These are phyloP conservation scores for Podila minutissima DNA, from an alignment of 192 early-diverging fungal species.

Conservation along the genomic window DNA sequence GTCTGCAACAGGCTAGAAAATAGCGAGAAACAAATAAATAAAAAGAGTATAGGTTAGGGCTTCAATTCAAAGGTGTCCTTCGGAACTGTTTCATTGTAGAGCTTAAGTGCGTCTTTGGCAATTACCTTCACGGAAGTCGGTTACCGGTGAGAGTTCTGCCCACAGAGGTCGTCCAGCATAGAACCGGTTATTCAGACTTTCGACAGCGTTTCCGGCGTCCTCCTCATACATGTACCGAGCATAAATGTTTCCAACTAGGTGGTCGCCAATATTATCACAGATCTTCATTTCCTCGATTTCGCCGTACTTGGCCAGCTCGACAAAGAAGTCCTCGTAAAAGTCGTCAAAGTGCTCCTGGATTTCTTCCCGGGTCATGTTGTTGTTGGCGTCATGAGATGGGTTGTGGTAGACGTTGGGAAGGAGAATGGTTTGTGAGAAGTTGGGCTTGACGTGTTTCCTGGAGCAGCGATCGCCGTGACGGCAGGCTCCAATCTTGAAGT, in stretches of 20 bases:
- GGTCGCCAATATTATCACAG: constrained; percentile 98
- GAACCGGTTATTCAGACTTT: constrained; percentile 92
- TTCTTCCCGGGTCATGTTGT: constrained; percentile 70
- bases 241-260: constrained; percentile 98
- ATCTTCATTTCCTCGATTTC: constrained; percentile 97
- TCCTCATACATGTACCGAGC: constrained; percentile 90
- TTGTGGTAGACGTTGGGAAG: constrained; percentile 96
- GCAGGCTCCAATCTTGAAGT: constrained; percentile 99
- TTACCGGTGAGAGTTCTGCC: constrained; percentile 96
- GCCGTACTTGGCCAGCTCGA: constrained; percentile 96
- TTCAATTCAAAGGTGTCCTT: too few relatives aligned
- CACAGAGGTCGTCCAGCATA: constrained; percentile 95
- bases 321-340: constrained; percentile 97
- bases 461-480: constrained; percentile 97
- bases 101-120: neutral
- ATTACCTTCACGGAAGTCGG: constrained; percentile 89
- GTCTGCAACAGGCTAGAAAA: constrained; percentile 87
- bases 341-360: constrained; percentile 93
- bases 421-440: constrained; percentile 94
- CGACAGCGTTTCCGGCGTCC: constrained; percentile 92
- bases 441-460: constrained; percentile 96
- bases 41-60: neutral
- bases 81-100: too few relatives aligned
- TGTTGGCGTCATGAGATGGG: constrained; percentile 78
- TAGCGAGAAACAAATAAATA: neutral